Percentiles rank a stretch among this genome's conserved stretches.
phyloP scores from a whole-genome alignment of 306 rosid species.

The Cicer chorassanicum region DNA sequence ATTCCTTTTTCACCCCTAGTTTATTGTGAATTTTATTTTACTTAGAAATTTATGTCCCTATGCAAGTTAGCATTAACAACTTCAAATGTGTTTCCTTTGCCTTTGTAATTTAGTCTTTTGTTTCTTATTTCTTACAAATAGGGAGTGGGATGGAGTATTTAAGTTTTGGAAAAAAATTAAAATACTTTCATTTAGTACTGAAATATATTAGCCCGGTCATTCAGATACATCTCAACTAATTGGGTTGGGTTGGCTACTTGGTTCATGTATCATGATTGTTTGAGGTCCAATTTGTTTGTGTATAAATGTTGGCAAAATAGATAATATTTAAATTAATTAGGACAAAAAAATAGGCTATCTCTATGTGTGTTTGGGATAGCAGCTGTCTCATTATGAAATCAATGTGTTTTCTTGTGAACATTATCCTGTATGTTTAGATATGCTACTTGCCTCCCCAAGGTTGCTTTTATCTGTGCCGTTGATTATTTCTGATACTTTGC shows the following conservation, averaged over 20 bases:
- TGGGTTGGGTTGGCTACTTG: conserved; percentile 29
- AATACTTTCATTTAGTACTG: conserved; percentile 6
- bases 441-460: conserved; percentile 18
- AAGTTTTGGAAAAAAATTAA: conserved; percentile 1
- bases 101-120: not conserved
- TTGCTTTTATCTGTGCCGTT: not conserved
- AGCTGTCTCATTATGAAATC: conserved; percentile 10
- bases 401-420: conserved; percentile 18
- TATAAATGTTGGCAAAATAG: conserved; percentile 29
- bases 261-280: not conserved
- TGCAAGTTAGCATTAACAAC: not conserved
- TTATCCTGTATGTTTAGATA: conserved; percentile 23
- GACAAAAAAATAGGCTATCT: conserved; percentile 10
- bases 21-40: not conserved
- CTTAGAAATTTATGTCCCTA: not conserved
- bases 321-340: conserved; percentile 2
- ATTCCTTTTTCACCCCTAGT: not conserved
- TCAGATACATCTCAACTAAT: conserved; percentile 20
- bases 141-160: not conserved
- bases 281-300: conserved; percentile 9
- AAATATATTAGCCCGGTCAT: conserved; percentile 23
- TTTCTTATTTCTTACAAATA: not conserved
- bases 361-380: conserved; percentile 9
- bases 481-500: conserved; percentile 37
- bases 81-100: not conserved